Evolutionary conservation across 257 asterid species (phyloP), one percentile per base, ranked within the genome.

Genomic region (Nicotiana obtusifolia): DNA sequence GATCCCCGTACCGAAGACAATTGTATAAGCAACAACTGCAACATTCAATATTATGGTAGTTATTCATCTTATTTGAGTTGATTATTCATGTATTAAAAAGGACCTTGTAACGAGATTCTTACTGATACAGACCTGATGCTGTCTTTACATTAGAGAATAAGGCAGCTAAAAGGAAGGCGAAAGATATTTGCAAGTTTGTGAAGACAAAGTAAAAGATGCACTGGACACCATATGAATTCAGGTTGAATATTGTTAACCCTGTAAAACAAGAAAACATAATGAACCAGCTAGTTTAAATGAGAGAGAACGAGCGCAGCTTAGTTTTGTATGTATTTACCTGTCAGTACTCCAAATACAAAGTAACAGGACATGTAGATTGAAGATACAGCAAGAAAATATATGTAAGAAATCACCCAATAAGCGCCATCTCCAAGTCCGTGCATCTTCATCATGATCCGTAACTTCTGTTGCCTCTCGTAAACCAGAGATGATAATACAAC

Each of bases 391-490:
- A 88, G 85, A 83, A 88, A 88, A 77, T 88, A 88, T 20, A 78
- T n/a, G 84, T 88, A 88, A 2, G 83, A 75, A 73, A 81, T 88
- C 80, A 86, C 17, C 87, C 89, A 84, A 64, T 88, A 88, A 20
- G 91, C 80, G 19, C 79, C 81, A 47, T 86, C 81, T 8, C 88
- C 88, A 83, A 88, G 88, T n/a, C 91, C 89, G 57, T 88, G 91
- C 88, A 88, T 84, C 83, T 82, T 86, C 91, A 88, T 88, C 91
- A 88, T 88, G 61, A 84, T 86, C 78, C 84, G 49, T 80, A 88
- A 53, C 64, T 78, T 86, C 82, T 87, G 84, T 82, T 88, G 87
- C 84, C 85, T 86, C 83, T 88, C 91, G 69, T 86, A 88, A 37
- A 88, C 85, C 87, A 88, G 64, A 71, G 87, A 79, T 65, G 88